Evolutionary conservation across 768 basidiomycete genomes (phyloP).

Genomic region (Hericium rajendrae): DNA sequence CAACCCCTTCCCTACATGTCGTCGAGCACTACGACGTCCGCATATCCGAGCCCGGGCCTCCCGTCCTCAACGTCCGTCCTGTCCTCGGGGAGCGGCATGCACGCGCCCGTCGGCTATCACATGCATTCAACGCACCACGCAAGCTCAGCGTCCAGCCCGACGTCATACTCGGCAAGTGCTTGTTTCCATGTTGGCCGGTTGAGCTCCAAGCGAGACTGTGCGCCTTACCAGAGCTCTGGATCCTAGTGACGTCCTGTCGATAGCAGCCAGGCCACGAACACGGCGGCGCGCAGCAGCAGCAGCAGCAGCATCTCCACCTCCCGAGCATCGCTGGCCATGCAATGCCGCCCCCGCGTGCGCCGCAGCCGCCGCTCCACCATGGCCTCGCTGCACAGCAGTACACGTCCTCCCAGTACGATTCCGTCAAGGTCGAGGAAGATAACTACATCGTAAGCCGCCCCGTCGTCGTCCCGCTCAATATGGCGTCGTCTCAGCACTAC

Average conservation of each 20-base stretch:
- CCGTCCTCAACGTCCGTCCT: constrained; percentile 9
- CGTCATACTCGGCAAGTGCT: constrained; percentile 81
- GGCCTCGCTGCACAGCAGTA: constrained; percentile 26
- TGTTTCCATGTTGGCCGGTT: constrained; percentile 28
- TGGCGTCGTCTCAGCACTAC: neutral
- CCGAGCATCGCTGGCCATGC: constrained; percentile 1
- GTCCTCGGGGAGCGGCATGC: constrained; percentile 2
- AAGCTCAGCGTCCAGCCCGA: constrained; percentile 12
- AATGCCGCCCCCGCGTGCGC: neutral
- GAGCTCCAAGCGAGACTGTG: constrained; percentile 21
- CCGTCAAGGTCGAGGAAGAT: constrained; percentile 17
- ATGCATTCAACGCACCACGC: constrained; percentile 6
- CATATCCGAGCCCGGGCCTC: constrained; percentile 11
- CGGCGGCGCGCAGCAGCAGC: neutral
- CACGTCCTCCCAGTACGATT: constrained; percentile 10
- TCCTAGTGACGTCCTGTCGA: constrained; percentile 50
- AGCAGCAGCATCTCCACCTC: neutral
- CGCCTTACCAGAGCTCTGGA: constrained; percentile 33
- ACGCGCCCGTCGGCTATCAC: constrained; percentile 10
- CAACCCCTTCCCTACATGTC: constrained; percentile 8
- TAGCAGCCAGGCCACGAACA: constrained; percentile 65
- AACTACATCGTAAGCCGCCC: constrained; percentile 8
- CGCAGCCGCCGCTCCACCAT: constrained; percentile 30
- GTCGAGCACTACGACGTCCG: constrained; percentile 9
- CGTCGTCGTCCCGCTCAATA: too few relatives aligned